Evolutionary conservation across 148 eudicot species (phyloP).

Genomic region (Vaccinium darrowii): DNA sequence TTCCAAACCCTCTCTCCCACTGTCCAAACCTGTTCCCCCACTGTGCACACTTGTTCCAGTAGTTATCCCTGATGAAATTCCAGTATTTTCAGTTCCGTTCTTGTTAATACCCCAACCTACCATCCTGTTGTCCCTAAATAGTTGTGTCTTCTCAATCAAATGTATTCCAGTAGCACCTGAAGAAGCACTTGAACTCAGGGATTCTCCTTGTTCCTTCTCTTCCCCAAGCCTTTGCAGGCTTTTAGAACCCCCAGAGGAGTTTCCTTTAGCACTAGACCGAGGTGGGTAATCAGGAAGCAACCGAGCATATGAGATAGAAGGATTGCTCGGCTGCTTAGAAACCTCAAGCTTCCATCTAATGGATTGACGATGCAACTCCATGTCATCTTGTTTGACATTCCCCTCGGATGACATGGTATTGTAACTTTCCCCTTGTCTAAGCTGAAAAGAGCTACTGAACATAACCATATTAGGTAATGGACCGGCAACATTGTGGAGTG

Average conservation of each 20-base stretch:
- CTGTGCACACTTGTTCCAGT: background rate
- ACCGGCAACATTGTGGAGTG: conserved; percentile 18
- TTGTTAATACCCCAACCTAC: background rate
- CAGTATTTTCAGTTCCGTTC: background rate
- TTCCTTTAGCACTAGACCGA: conserved; percentile 9
- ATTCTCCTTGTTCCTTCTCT: conserved; percentile 11
- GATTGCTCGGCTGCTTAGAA: conserved; percentile 9
- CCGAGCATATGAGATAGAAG: conserved; percentile 20
- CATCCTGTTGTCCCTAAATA: conserved; percentile 12
- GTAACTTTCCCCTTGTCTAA: conserved; percentile 25
- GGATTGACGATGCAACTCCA: conserved; percentile 12
- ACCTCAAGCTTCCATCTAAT: conserved; percentile 18
- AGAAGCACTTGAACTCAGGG: background rate
- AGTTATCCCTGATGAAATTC: background rate
- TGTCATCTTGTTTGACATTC: conserved; percentile 19
- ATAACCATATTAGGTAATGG: conserved; percentile 20
- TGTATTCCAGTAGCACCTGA: conserved; percentile 12
- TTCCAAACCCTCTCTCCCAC: background rate
- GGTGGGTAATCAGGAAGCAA: conserved; percentile 12
- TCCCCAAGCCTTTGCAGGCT: conserved; percentile 5
- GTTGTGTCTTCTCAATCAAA: conserved; percentile 12
- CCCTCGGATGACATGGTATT: conserved; percentile 27
- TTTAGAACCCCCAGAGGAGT: conserved; percentile 1
- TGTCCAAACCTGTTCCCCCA: background rate
- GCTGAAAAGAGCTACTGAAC: conserved; percentile 23